Evolutionary conservation across 345 rosid species (phyloP).

Genomic region (Diplotaxis tenuifolia): DNA sequence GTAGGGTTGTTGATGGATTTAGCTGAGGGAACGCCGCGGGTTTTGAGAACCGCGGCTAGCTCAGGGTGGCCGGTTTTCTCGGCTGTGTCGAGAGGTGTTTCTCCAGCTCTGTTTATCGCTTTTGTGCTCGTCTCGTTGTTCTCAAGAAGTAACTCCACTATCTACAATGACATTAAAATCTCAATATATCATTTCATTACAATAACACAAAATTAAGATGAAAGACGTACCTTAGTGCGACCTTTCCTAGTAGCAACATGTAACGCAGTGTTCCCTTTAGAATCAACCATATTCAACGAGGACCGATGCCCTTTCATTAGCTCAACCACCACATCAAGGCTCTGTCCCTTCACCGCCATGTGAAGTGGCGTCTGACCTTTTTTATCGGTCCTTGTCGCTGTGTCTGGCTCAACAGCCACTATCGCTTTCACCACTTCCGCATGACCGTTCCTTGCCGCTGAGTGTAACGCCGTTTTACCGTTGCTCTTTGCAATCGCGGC

Average conservation of each 20-base stretch:
- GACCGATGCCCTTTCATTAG: constrained; percentile 63
- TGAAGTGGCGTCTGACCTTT: constrained; percentile 96
- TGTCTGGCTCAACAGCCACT: constrained; percentile 56
- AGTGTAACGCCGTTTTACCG: constrained; percentile 89
- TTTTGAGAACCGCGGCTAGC: constrained; percentile 50
- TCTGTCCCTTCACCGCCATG: constrained; percentile 94
- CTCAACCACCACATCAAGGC: constrained; percentile 57
- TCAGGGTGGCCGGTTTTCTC: constrained; percentile 67
- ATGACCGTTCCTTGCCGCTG: constrained; percentile 90
- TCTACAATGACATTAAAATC: constrained; percentile 42
- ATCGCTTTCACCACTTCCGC: constrained; percentile 69
- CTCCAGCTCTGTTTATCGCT: constrained; percentile 60
- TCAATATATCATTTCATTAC: neutral
- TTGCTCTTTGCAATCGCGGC: constrained; percentile 85
- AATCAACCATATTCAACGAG: constrained; percentile 61
- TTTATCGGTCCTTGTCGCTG: constrained; percentile 64
- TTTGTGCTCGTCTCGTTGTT: constrained; percentile 46
- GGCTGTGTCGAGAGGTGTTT: constrained; percentile 85
- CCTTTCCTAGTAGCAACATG: constrained; percentile 85
- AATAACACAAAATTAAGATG: neutral
- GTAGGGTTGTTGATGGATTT: constrained; percentile 47
- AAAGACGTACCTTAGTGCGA: constrained; percentile 59
- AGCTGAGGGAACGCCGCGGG: constrained; percentile 71
- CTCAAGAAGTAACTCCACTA: constrained; percentile 59
- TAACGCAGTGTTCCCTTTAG: constrained; percentile 72